Evolutionary conservation across 179 eudicot species (phyloP), one percentile per base, ranked within the genome.

Genomic region (Vitellaria paradoxa): DNA sequence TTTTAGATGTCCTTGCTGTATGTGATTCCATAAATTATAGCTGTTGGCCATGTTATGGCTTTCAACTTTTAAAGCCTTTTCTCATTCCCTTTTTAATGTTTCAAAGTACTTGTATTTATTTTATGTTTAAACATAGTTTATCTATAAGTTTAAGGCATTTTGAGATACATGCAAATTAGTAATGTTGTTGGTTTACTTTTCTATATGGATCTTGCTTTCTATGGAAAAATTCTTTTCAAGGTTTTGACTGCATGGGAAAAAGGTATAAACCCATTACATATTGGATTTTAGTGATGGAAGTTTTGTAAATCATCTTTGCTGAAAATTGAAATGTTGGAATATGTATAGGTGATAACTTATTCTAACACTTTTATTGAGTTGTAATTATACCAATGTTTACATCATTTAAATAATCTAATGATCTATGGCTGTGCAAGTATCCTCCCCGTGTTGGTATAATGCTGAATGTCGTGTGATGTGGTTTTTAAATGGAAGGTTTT

Each of bases 11-110:
- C 71, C 67, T 70, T 78, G 79, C 74, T 79, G 76, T 61, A 9
- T 68, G 86, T 86, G 77, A 73, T 79, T 82, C 75, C 82, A 85
- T 83, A 81, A 84, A 83, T 77, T 85, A 57, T 64, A 72, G 77
- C 88, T 78, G 23, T 65, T 74, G 46, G 60, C 69, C 78, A 50
- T 50, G 69, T 73, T 59, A 53, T 65, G 21, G 20, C 72, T 63
- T 70, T 64, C 68, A 69, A 69, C 50, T 72, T 77, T n/a, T 18
- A 13, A 66, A 56, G 20, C 49, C 26, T 65, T 21, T 72, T 66
- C 20, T 17, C 40, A 64, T n/a, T 64, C 49, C 10, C 6, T 20
- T 49, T 20, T 64, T 42, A 47, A 24, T 75, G 24, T 50, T 47
- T 20, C 2, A 42, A 55, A 53, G 65, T 37, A 24, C 20, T 76